Base-by-base conservation (phyloP, 2,329 filamentous ascomycete genomes). In the Cercospora sojina region DNA sequence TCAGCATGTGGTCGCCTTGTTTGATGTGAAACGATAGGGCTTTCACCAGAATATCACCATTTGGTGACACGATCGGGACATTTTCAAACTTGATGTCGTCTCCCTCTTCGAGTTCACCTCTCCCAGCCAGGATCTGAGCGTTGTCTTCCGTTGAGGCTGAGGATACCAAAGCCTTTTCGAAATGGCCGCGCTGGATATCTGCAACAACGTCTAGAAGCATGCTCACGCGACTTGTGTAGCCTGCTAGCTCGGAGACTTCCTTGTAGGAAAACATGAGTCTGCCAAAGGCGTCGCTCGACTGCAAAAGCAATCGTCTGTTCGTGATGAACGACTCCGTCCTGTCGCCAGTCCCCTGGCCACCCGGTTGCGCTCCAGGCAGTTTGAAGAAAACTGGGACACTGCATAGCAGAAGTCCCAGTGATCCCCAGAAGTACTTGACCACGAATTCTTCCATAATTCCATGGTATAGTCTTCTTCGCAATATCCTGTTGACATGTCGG, bases 381-480 rank as follows among this genome's bases (percentile, higher is more conserved):
- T 94, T 94, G 83, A 99, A 91, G 79, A 99, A 99, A 2, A 98
- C 94, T 0, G 95, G 95, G 0, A 97, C 89, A 78, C 92, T 96
- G 83, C 95, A 99, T 9, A 99, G 88, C 70, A 97, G 80, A 70
- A 99, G 85, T 1, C 95, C 95, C 51, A 99, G 80, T 2, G 95
- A 94, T 47, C 95, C 95, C 95, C 95, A 99, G 80, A 98, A 95
- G 78, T 99, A 99, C 80, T 99, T 99, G 80, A 99, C 97, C 65
- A 98, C 92, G 79, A 97, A 99, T 79, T 99, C 95, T 78, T 99
- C 95, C 94, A 98, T 97, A 75, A 99, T 90, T n/a, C 93, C 94
- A 78, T 99, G 94, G 79, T 98, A 98, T 78, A 99, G 91, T 58
- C 95, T 88, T 69, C 92, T 86, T 43, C 93, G 87, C 68, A 99